A percentile compares a stretch with the other conserved stretches of the same genome.
phyloP scores from a whole-genome alignment of 164 flowering plant species.

The Tinospora cordifolia region DNA sequence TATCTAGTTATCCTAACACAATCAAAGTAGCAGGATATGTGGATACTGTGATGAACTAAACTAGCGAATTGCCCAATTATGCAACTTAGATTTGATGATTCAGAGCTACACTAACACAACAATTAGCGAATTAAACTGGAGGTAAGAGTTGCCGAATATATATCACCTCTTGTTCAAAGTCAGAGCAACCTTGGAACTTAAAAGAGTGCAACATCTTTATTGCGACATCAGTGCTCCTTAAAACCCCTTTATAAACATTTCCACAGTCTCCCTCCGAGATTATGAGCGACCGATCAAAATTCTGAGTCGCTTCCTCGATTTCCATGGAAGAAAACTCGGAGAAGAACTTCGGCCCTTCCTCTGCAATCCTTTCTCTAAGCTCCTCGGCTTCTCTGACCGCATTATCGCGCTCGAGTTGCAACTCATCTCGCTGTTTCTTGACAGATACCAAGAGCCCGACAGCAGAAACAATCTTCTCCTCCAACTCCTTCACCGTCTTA shows the following conservation, averaged over 20 bases:
- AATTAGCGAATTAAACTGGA: not conserved
- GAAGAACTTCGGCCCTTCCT: not conserved
- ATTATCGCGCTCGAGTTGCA: not conserved
- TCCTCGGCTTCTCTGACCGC: not conserved
- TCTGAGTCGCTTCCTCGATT: not conserved
- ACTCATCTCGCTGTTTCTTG: not conserved
- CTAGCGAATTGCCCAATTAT: not conserved
- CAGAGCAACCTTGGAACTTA: not conserved
- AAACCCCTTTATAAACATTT: not conserved
- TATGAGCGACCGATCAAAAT: not conserved
- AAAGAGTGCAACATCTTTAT: not conserved
- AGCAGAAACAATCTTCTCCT: conserved; percentile 1
- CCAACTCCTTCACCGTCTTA: not conserved
- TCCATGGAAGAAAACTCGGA: not conserved
- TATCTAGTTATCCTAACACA: not conserved
- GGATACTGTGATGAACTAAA: not conserved
- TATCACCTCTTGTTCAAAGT: not conserved
- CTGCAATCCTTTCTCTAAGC: not conserved
- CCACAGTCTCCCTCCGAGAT: not conserved
- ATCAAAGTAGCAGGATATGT: not conserved
- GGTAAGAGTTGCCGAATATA: not conserved
- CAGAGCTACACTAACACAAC: not conserved
- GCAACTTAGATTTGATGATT: not conserved
- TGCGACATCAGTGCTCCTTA: not conserved
- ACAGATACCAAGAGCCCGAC: not conserved